Conservation (phyloP, 257 asterid genomes). For the Solanum peruvianum region DNA sequence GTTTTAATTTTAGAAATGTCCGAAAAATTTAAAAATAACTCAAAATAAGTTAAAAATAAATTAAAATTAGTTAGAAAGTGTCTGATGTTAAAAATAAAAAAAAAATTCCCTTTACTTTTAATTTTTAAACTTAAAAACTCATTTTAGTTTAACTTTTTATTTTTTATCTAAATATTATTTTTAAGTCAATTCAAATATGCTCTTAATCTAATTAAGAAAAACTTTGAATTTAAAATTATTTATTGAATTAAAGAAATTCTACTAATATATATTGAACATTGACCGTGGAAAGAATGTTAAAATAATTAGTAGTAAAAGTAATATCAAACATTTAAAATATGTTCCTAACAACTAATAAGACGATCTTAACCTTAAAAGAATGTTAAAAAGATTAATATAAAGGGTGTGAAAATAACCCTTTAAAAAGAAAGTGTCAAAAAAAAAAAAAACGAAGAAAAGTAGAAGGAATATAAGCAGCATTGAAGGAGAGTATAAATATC, state of each 20-base stretch:
- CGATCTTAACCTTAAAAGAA: not conserved
- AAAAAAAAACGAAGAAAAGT: not conserved
- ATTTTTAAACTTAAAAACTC: too few relatives aligned
- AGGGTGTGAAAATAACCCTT: not conserved
- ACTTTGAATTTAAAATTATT: not conserved
- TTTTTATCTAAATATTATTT: not conserved
- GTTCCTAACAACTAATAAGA: not conserved
- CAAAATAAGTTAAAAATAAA: too few relatives aligned
- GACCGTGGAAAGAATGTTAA: not conserved
- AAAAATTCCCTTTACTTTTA: too few relatives aligned
- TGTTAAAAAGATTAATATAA: not conserved
- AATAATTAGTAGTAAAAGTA: too few relatives aligned
- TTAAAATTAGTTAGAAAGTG: too few relatives aligned
- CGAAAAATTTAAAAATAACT: too few relatives aligned
- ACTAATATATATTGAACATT: too few relatives aligned
- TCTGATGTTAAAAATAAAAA: too few relatives aligned
- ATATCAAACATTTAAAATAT: not conserved
- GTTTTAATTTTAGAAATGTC: too few relatives aligned
- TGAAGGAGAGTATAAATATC: not conserved
- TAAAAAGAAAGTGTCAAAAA: not conserved
- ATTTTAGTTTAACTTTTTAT: too few relatives aligned
- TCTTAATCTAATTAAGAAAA: not conserved
- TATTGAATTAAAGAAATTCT: too few relatives aligned
- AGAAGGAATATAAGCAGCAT: not conserved
- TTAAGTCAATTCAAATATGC: too few relatives aligned